Conservation (phyloP, 768 basidiomycete genomes). For the Russula abietina region DNA sequence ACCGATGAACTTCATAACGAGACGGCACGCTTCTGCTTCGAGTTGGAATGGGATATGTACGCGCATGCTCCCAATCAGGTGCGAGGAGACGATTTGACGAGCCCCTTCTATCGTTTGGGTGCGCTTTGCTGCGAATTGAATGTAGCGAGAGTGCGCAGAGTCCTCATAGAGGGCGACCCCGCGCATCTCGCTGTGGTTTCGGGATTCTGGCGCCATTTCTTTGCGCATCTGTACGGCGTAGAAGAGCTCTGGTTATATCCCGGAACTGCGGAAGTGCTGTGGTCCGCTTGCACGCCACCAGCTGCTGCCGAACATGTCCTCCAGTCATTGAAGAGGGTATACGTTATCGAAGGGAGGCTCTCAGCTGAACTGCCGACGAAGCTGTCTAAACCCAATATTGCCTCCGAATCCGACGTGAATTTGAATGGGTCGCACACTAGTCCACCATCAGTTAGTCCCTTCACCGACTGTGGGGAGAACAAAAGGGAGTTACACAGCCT, state of each 20-base stretch:
- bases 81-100: slow-evolving; percentile 5
- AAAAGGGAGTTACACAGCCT: too few relatives aligned
- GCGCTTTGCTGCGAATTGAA: slow-evolving; percentile 10
- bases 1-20: slow-evolving; percentile 1
- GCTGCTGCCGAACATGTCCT: neutral
- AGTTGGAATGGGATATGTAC: slow-evolving; percentile 10
- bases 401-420: too few relatives aligned
- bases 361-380: too few relatives aligned
- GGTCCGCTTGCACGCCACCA: neutral
- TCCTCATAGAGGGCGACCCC: slow-evolving; percentile 1
- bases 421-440: too few relatives aligned
- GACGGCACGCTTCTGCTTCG: slow-evolving; percentile 17
- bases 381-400: too few relatives aligned
- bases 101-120: slow-evolving; percentile 11
- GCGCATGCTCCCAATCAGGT: neutral
- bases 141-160: neutral
- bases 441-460: too few relatives aligned
- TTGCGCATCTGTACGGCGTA: neutral
- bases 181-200: neutral
- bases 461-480: too few relatives aligned
- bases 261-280: slow-evolving; percentile 5
- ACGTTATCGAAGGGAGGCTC: too few relatives aligned
- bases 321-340: too few relatives aligned
- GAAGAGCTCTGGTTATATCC: slow-evolving; percentile 12
- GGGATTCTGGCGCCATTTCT: slow-evolving; percentile 11